phyloP scores from a whole-genome alignment of 495 filamentous ascomycete genomes.

The Aspergillus biplanus region DNA sequence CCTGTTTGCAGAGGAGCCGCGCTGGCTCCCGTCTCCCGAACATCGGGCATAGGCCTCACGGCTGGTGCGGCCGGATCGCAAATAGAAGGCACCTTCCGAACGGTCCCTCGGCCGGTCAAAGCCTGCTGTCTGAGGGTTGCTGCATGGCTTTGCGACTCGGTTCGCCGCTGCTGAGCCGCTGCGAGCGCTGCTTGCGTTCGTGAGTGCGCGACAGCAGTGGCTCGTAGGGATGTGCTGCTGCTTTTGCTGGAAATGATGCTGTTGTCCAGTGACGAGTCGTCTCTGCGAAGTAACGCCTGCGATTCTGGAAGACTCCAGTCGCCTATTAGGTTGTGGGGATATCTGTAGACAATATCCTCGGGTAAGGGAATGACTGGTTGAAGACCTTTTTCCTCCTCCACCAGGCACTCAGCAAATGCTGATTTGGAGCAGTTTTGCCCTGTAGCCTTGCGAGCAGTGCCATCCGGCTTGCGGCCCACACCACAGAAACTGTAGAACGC shows the following conservation, averaged over 20 bases:
- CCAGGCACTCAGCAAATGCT: conserved; percentile 69
- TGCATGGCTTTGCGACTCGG: conserved; percentile 50
- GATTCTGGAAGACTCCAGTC: conserved; percentile 48
- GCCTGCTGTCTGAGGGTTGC: conserved; percentile 53
- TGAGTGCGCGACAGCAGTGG: conserved; percentile 32
- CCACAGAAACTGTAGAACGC: conserved; percentile 55
- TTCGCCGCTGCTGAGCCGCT: conserved; percentile 47
- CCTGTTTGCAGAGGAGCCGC: conserved; percentile 25
- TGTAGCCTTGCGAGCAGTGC: conserved; percentile 43
- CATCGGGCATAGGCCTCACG: conserved; percentile 25
- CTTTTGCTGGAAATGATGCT: conserved; percentile 40
- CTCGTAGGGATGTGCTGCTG: conserved; percentile 31
- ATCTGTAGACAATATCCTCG: conserved; percentile 67
- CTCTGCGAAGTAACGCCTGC: conserved; percentile 28
- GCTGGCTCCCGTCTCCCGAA: conserved; percentile 23
- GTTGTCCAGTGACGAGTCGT: conserved; percentile 36
- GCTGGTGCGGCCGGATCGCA: conserved; percentile 30
- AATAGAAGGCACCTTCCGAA: conserved; percentile 36
- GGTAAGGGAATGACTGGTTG: conserved; percentile 72
- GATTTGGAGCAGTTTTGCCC: conserved; percentile 53
- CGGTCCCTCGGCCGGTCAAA: conserved; percentile 33
- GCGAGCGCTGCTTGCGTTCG: conserved; percentile 47
- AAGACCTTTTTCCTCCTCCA: conserved; percentile 70
- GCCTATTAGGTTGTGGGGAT: conserved; percentile 42
- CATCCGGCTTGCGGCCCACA: conserved; percentile 53